A percentile compares a stretch with the other conserved stretches of the same genome.
These are phyloP conservation scores for Esteya vermicola DNA, from an alignment of 2,329 filamentous ascomycete species.

Conservation along the genomic window DNA sequence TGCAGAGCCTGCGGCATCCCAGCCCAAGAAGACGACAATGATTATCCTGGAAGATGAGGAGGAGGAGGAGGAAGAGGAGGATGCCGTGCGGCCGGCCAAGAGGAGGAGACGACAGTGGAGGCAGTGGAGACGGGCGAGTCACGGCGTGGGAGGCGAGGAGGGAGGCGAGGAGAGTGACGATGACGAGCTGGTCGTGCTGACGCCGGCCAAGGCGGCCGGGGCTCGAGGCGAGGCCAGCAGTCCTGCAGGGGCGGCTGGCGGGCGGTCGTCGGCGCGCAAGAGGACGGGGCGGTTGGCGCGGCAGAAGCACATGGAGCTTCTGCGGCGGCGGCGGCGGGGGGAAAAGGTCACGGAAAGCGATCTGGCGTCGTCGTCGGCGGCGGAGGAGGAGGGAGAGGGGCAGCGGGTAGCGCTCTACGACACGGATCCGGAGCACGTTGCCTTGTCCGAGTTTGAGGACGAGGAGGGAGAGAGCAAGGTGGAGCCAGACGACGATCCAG, in stretches of 20 bases:
- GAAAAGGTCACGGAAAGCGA: constrained; percentile 14
- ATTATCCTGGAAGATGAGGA: not conserved
- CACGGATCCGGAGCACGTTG: constrained; percentile 15
- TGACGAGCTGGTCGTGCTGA: not conserved
- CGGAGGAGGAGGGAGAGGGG: constrained; percentile 9
- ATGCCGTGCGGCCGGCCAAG: constrained; percentile 6
- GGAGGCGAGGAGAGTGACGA: not conserved
- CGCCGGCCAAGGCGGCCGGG: not conserved
- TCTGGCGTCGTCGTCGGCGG: constrained; percentile 2
- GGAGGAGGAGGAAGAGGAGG: not conserved
- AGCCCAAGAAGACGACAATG: not conserved
- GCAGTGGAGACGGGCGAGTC: too few relatives aligned
- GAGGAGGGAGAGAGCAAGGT: constrained; percentile 15
- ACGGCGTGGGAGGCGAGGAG: not conserved
- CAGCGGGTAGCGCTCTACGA: constrained; percentile 17
- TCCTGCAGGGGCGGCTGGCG: not conserved
- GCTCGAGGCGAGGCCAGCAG: not conserved
- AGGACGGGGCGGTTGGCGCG: constrained; percentile 11
- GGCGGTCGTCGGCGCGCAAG: constrained; percentile 4
- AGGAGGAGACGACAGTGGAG: not conserved
- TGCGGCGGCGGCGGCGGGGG: constrained; percentile 16
- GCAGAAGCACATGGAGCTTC: constrained; percentile 15
- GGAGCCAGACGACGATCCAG: not conserved
- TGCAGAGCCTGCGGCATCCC: not conserved
- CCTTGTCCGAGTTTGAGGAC: constrained; percentile 18